Evolutionary conservation across 1,139 yeast genomes (phyloP), one percentile per base, ranked within the genome.

Genomic region (Suhomyces guaymorum): DNA sequence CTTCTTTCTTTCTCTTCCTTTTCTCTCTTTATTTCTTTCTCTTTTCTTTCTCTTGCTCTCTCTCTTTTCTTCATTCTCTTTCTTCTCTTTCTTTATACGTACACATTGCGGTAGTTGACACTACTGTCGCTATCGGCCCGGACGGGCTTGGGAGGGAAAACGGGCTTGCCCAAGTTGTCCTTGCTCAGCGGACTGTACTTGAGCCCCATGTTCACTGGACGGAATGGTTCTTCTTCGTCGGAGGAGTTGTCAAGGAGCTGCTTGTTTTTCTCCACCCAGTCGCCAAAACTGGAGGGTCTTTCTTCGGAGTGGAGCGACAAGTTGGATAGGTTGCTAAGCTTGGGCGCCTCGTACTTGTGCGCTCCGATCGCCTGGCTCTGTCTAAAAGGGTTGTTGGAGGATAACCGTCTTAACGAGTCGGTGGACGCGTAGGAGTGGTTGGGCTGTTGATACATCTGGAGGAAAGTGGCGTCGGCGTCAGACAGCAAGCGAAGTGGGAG

Each of bases 311-410:
- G 39, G 22, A 30, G 38, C 35, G 40, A 39, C 30, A 33, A 28
- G 33, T 41, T 35, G 30, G 40, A 26, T 28, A 43, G 37, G 29
- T 35, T 41, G 31, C 30, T 22, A 16, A 28, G 23, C 26, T 32
- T 35, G 30, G 43, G 39, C 13, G 42, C 28, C 27, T 39, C 39
- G 32, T 23, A 32, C 30, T 14, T 18, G 17, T 28, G 38, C 12
- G n/a, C n/a, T n/a, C n/a, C n/a, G n/a, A 28, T 20, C 9, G 24
- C 27, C 25, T 28, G 42, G 12, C 31, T 43, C 22, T 48, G 55
- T 44, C 85, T 67, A 55, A 79, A 79, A 13, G 85, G 85, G 47
- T 79, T 79, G 49, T 77, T 76, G 18, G 78, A 66, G 10, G 82
- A 76, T 42, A 75, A 66, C 37, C 81, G 68, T 48, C 80, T 66